Evolutionary conservation across 371 early-diverging fungal species (phyloP).

Genomic region (Neoconidiobolus thromboides): DNA sequence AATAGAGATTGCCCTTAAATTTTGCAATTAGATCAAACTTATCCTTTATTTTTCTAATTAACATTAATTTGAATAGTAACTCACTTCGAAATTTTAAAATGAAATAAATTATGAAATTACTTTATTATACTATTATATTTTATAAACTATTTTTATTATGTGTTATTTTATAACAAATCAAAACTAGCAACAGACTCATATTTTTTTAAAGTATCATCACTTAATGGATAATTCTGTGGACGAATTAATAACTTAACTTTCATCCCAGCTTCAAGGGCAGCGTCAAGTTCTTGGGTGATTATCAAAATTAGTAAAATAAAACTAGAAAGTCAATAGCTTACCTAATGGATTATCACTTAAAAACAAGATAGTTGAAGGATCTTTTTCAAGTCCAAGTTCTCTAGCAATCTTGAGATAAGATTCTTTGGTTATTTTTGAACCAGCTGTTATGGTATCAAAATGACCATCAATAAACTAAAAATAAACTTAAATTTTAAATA

Average conservation of each 20-base stretch:
- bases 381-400: conserved; percentile 23
- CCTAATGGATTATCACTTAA: conserved; percentile 71
- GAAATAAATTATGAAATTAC: too few relatives aligned
- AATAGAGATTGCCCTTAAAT: too few relatives aligned
- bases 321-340: conserved; percentile 11
- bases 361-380: conserved; percentile 44
- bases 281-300: neutral
- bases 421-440: conserved; percentile 40
- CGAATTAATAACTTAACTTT: neutral
- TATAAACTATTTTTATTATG: too few relatives aligned
- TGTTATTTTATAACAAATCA: neutral
- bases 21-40: too few relatives aligned
- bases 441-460: conserved; percentile 67
- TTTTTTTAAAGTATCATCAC: neutral
- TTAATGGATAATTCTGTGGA: neutral
- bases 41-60: too few relatives aligned
- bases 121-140: too few relatives aligned
- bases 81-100: too few relatives aligned
- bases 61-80: too few relatives aligned
- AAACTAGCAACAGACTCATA: neutral
- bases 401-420: conserved; percentile 56
- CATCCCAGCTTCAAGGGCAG: conserved; percentile 1
- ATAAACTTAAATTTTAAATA: neutral
- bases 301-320: neutral
- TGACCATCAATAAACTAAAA: conserved; percentile 55